phyloP scores from a whole-genome alignment of 2,329 filamentous ascomycete species.

The Xylariaceae sp. region DNA sequence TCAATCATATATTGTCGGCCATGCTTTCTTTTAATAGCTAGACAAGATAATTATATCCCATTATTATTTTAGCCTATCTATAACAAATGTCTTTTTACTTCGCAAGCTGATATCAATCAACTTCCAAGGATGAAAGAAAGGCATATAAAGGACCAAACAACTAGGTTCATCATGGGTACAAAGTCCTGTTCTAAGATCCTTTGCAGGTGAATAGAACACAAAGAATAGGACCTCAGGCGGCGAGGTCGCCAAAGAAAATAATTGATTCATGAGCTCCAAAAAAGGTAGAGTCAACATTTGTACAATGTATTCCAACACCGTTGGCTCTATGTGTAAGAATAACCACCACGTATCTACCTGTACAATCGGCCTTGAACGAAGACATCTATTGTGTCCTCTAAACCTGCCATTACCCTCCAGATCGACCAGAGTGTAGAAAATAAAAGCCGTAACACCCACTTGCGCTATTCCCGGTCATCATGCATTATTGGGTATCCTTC shows the following conservation, averaged over 20 bases:
- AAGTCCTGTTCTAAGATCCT: background rate
- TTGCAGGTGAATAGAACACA: background rate
- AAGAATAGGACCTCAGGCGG: background rate
- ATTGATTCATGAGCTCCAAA: background rate
- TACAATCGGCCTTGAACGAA: background rate
- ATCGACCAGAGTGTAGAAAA: conserved; percentile 3
- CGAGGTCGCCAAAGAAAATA: background rate
- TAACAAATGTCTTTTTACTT: background rate
- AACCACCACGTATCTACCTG: no score
- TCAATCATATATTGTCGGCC: background rate
- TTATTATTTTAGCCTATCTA: conserved; percentile 1
- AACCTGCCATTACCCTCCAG: background rate
- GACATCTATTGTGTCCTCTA: conserved; percentile 7
- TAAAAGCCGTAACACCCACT: conserved; percentile 12
- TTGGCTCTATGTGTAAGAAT: background rate
- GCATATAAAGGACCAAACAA: conserved; percentile 5
- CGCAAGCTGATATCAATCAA: background rate
- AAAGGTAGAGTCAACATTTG: background rate
- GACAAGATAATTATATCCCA: conserved; percentile 3
- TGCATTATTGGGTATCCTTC: conserved; percentile 27
- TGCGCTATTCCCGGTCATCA: background rate
- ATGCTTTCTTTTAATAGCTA: background rate
- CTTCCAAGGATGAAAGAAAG: background rate
- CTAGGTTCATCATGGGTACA: conserved; percentile 7
- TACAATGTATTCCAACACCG: background rate